These are phyloP conservation scores for Iberis pinnata DNA, from an alignment of 345 rosid species.

Conservation along the genomic window DNA sequence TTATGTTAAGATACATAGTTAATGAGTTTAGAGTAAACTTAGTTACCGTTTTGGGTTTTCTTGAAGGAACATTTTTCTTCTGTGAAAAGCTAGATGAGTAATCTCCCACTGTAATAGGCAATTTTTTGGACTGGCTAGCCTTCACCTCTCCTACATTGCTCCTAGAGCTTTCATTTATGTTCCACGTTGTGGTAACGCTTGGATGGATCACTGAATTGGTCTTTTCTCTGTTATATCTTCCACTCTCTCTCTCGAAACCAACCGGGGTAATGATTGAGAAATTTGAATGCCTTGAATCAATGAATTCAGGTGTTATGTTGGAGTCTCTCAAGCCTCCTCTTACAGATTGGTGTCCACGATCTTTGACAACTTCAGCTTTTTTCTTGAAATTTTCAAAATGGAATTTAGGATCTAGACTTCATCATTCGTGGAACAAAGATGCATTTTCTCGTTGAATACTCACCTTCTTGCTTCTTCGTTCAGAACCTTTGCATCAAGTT, in stretches of 20 bases:
- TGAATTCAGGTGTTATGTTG: slow-evolving; percentile 57
- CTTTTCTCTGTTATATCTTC: slow-evolving; percentile 40
- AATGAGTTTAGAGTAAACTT: slow-evolving; percentile 1
- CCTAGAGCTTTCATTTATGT: slow-evolving; percentile 25
- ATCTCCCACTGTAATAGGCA: slow-evolving; percentile 29
- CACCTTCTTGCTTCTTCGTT: slow-evolving; percentile 58
- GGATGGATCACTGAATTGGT: slow-evolving; percentile 54
- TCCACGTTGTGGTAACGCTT: slow-evolving; percentile 21
- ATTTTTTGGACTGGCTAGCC: slow-evolving; percentile 27
- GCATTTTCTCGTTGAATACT: not conserved
- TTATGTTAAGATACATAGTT: slow-evolving; percentile 3
- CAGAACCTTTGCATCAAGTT: slow-evolving; percentile 58
- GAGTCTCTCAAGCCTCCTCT: slow-evolving; percentile 52
- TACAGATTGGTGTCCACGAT: slow-evolving; percentile 60
- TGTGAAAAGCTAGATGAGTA: slow-evolving; percentile 29
- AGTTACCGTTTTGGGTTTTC: slow-evolving; percentile 38
- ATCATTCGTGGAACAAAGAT: not conserved
- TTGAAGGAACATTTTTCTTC: slow-evolving; percentile 23
- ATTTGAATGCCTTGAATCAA: slow-evolving; percentile 43
- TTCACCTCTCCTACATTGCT: slow-evolving; percentile 32
- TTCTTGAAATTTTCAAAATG: slow-evolving; percentile 38
- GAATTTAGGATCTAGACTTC: not conserved
- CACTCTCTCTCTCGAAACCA: slow-evolving; percentile 31
- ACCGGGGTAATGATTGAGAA: slow-evolving; percentile 33
- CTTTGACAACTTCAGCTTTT: slow-evolving; percentile 50